These are phyloP conservation scores for Vitis hybrid DNA, from an alignment of 177 flowering plant species.

Conservation along the genomic window DNA sequence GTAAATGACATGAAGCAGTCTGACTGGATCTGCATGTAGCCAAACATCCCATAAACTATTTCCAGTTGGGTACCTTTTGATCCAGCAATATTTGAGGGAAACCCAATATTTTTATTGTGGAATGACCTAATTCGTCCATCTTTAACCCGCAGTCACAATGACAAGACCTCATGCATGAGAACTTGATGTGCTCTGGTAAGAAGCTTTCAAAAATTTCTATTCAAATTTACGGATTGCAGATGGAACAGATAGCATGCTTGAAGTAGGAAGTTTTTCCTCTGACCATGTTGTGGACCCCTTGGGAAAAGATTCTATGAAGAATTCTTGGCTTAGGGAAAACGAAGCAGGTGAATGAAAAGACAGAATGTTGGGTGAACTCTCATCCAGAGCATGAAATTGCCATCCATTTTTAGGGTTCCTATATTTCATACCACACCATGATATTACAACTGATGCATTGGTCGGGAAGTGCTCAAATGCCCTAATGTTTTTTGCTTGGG, in stretches of 20 bases:
- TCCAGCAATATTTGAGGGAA: no score
- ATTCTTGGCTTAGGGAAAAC: constrained; percentile 43
- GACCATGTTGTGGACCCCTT: constrained; percentile 75
- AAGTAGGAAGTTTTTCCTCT: constrained; percentile 57
- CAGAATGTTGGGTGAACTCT: constrained; percentile 11
- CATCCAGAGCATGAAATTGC: constrained; percentile 8
- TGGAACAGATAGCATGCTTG: constrained; percentile 17
- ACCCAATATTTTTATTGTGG: no score
- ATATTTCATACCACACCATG: constrained; percentile 51
- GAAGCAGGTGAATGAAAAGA: constrained; percentile 32
- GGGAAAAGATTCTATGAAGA: constrained; percentile 44
- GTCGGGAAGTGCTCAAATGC: constrained; percentile 54
- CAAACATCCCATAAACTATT: no score
- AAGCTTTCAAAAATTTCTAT: constrained; percentile 48
- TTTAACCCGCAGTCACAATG: no score
- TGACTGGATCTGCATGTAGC: no score
- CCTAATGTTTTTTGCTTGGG: constrained; percentile 26
- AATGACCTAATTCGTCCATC: no score
- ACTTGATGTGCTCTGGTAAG: constrained; percentile 47
- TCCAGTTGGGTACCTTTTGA: no score
- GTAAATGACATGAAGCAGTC: no score
- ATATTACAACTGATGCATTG: constrained; percentile 61
- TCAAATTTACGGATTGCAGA: constrained; percentile 45
- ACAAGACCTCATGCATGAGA: no score
- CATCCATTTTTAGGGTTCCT: constrained; percentile 15